These are phyloP conservation scores for Tephrocybe rancida DNA, from an alignment of 768 basidiomycete genomes.

Conservation along the genomic window DNA sequence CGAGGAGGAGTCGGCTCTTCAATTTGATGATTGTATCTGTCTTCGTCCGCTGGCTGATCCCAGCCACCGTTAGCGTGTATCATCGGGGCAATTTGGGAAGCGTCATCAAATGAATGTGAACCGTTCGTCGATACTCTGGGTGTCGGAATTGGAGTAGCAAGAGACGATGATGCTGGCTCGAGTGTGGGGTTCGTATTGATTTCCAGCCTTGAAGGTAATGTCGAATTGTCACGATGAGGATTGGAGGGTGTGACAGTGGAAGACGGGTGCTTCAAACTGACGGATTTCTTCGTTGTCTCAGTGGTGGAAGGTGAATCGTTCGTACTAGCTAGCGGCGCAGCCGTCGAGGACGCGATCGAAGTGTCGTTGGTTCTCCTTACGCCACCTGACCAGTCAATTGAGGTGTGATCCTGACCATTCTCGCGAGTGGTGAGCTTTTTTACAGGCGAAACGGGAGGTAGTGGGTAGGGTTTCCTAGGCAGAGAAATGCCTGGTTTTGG, in stretches of 20 bases:
- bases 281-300: background rate
- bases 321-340: background rate
- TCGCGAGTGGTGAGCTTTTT: background rate
- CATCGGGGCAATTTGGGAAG: slow-evolving; percentile 13
- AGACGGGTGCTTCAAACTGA: background rate
- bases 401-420: too few species aligned
- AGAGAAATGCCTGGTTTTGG: too few species aligned
- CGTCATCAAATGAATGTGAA: slow-evolving; percentile 5
- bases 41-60: slow-evolving; percentile 14
- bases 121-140: background rate
- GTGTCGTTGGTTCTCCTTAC: background rate
- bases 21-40: background rate
- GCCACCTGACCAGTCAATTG: too few species aligned
- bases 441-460: background rate
- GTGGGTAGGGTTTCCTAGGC: background rate
- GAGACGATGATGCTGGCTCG: too few species aligned
- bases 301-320: background rate
- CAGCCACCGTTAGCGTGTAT: slow-evolving; percentile 13
- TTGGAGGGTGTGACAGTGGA: background rate
- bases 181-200: background rate
- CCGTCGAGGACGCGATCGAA: background rate
- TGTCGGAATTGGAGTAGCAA: background rate
- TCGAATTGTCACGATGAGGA: slow-evolving; percentile 1
- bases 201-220: background rate
- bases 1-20: background rate